phyloP scores from a whole-genome alignment of 768 basidiomycete genomes.

The Psilocybe cubensis region DNA sequence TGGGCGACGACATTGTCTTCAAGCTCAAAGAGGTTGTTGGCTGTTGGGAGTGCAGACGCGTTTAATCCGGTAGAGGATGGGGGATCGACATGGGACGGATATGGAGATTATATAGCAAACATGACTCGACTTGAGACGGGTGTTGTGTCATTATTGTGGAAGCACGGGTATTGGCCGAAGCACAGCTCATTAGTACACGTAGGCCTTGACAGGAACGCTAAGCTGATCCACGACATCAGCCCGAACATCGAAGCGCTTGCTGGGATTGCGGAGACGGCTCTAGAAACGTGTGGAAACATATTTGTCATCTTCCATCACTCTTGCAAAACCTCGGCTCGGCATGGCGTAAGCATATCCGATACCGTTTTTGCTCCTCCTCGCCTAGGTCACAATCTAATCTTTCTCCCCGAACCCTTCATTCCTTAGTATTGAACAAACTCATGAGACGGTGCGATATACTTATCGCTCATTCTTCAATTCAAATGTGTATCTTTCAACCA shows the following conservation, averaged over 20 bases:
- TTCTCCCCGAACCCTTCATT: neutral
- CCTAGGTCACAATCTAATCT: no score
- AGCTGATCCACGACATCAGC: neutral
- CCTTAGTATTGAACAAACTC: neutral
- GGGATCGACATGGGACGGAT: neutral
- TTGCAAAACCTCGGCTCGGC: neutral
- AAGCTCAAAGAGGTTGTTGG: neutral
- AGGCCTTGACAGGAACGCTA: constrained; percentile 1
- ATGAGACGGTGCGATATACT: neutral
- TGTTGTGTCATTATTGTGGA: neutral
- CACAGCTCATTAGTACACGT: constrained; percentile 1
- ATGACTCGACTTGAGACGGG: constrained; percentile 6
- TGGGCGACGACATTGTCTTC: constrained; percentile 20
- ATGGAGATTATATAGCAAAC: constrained; percentile 7
- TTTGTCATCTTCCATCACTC: neutral
- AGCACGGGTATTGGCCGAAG: neutral
- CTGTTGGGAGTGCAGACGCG: neutral
- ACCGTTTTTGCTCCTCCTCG: no score
- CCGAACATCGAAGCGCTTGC: constrained; percentile 3
- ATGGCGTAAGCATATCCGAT: neutral
- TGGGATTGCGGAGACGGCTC: constrained; percentile 15
- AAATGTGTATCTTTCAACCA: no score
- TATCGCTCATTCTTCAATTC: neutral
- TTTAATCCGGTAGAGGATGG: constrained; percentile 9
- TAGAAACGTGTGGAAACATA: constrained; percentile 14